phyloP scores from a whole-genome alignment of 257 asterid genomes.

The Anisodus acutangulus region DNA sequence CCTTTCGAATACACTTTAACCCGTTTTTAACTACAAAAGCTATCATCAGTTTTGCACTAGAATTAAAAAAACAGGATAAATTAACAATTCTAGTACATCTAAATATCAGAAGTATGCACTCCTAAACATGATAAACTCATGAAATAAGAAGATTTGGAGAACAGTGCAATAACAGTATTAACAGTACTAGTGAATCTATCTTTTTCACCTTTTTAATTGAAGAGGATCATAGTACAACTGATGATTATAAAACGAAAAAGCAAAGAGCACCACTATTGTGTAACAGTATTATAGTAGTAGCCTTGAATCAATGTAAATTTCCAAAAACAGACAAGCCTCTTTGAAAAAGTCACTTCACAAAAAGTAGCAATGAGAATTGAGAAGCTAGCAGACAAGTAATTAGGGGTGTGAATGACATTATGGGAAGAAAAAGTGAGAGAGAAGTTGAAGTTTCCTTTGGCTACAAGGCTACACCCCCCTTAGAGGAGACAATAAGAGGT shows the following conservation, averaged over 20 bases:
- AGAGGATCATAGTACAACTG: background rate
- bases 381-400: background rate
- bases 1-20: too few relatives aligned
- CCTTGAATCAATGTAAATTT: background rate
- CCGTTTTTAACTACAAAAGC: too few relatives aligned
- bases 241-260: slow-evolving; percentile 20
- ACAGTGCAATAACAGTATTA: background rate
- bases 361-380: background rate
- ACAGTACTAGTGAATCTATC: background rate
- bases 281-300: background rate
- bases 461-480: slow-evolving; percentile 57
- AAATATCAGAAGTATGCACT: background rate
- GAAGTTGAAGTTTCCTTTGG: slow-evolving; percentile 52
- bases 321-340: slow-evolving; percentile 2
- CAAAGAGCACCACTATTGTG: background rate
- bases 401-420: slow-evolving; percentile 16
- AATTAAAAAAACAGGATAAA: background rate
- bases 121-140: background rate
- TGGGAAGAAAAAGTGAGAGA: slow-evolving; percentile 47
- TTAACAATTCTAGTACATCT: background rate
- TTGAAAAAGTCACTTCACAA: background rate
- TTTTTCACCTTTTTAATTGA: slow-evolving; percentile 16
- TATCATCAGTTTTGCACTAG: background rate
- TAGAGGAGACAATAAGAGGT: slow-evolving; percentile 65
- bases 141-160: background rate